Conservation (phyloP, 345 rosid genomes). For the Citrus mangshanensis region DNA sequence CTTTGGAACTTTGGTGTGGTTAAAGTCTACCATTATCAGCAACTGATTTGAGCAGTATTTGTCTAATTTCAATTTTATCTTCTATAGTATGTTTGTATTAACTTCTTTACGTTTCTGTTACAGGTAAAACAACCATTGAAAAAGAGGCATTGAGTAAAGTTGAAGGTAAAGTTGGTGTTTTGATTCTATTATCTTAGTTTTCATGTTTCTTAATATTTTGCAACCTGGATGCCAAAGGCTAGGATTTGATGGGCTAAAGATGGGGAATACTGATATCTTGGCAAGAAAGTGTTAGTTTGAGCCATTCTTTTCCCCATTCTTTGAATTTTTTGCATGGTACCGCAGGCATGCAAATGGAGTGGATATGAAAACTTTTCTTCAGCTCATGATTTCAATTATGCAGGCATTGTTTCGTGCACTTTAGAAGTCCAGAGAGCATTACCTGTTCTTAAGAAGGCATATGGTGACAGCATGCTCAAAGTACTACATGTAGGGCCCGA, state of each 20-base stretch:
- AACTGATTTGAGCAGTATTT: neutral
- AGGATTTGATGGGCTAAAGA: neutral
- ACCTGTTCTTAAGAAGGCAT: slow-evolving; percentile 59
- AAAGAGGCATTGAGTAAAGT: slow-evolving; percentile 40
- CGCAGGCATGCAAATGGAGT: neutral
- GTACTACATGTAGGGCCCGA: slow-evolving; percentile 69
- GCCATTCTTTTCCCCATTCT: neutral
- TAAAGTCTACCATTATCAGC: neutral
- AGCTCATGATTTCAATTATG: slow-evolving; percentile 1
- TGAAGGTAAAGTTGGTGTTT: slow-evolving; percentile 40
- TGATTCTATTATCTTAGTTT: neutral
- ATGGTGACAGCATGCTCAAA: slow-evolving; percentile 63
- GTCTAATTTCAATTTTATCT: neutral
- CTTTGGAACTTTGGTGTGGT: neutral
- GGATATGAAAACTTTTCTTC: neutral
- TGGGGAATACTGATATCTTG: neutral
- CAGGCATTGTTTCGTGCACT: slow-evolving; percentile 62
- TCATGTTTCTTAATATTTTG: neutral
- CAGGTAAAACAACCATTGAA: slow-evolving; percentile 38
- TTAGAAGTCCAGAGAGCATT: slow-evolving; percentile 49
- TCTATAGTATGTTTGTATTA: neutral
- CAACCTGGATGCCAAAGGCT: neutral
- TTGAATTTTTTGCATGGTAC: neutral
- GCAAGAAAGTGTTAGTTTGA: neutral
- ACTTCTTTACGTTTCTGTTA: slow-evolving; percentile 9